Base-by-base conservation (phyloP, 75 land plant species). In the Pinus albicaulis region DNA sequence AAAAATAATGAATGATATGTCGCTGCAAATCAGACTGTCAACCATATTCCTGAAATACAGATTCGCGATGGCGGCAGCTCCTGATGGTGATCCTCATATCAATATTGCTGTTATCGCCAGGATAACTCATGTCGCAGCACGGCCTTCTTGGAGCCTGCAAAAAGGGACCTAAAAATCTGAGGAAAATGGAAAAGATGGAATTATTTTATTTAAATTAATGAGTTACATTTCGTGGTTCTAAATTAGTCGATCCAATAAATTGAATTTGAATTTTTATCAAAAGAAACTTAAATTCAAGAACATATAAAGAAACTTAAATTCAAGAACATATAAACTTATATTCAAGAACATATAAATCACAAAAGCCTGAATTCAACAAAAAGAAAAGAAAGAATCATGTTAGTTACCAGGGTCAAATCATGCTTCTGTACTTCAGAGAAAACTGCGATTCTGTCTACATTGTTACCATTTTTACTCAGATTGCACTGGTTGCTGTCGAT, bases 61-160 rank as follows among this genome's bases (percentile, higher is more conserved):
- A 59, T 22, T 59, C 22, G 1, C 61, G 19, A 59, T 20, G 61
- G 6, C 2, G n/a, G 61, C 61, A 59, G 20, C 22, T 22, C 23
- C 61, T 19, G 7, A 59, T 7, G 5, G 8, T 19, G 20, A 59
- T 59, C 8, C 8, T 5, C 61, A 59, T 59, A 19, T 59, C 61
- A 5, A 23, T 22, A 7, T 59, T 59, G 22, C 0, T 59, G 22
- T 0, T 3, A 59, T 59, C 61, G 8, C 1, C 10, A 59, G 7
- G 22, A 48, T 48, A 68, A 5, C 5, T 3, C 17, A 72, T 55
- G 15, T 72, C 74, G 1, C 74, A 72, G 74, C 74, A 72, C 23
- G 23, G 20, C 36, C 57, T 44, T 55, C 74, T 72, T 1, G 57
- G 74, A 15, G 74, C 74, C 74, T 72, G 57, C 20, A 22, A 59